A percentile compares a stretch with the other conserved stretches of the same genome.
phyloP scores from a whole-genome alignment of 805 yeast species.

The Candida endomychidarum region DNA sequence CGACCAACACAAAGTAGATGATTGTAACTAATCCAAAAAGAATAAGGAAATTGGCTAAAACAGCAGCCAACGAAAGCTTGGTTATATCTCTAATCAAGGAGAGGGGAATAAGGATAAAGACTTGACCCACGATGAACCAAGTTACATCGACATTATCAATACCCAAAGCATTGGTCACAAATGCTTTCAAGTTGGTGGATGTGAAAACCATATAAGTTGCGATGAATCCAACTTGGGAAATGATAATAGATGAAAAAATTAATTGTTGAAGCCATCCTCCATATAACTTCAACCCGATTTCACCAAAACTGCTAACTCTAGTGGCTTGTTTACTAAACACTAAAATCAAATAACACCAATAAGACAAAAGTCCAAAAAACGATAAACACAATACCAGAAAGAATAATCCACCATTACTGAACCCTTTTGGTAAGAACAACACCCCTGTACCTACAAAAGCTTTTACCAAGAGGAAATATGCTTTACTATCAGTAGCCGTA shows the following conservation, averaged over 20 bases:
- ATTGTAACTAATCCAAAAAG: conserved; percentile 66
- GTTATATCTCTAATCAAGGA: conserved; percentile 76
- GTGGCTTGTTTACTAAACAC: conserved; percentile 58
- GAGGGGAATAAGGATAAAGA: conserved; percentile 61
- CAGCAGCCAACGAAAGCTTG: conserved; percentile 67
- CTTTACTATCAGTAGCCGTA: conserved; percentile 71
- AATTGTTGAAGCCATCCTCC: conserved; percentile 65
- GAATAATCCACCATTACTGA: conserved; percentile 67
- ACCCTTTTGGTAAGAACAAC: conserved; percentile 66
- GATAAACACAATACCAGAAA: conserved; percentile 54
- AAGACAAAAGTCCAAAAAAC: conserved; percentile 68
- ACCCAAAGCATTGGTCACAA: conserved; percentile 51
- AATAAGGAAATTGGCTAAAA: conserved; percentile 70
- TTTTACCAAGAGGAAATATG: conserved; percentile 68
- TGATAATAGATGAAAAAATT: conserved; percentile 61
- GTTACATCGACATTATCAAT: conserved; percentile 38
- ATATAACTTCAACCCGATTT: conserved; percentile 62
- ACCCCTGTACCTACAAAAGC: conserved; percentile 81
- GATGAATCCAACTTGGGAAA: conserved; percentile 78
- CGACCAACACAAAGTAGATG: conserved; percentile 50
- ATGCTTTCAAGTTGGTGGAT: conserved; percentile 68
- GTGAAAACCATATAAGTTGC: conserved; percentile 82
- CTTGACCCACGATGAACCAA: conserved; percentile 55
- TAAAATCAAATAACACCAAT: conserved; percentile 73
- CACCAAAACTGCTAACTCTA: conserved; percentile 74